Conservation (phyloP, 345 rosid species). For the Salix caprea region DNA sequence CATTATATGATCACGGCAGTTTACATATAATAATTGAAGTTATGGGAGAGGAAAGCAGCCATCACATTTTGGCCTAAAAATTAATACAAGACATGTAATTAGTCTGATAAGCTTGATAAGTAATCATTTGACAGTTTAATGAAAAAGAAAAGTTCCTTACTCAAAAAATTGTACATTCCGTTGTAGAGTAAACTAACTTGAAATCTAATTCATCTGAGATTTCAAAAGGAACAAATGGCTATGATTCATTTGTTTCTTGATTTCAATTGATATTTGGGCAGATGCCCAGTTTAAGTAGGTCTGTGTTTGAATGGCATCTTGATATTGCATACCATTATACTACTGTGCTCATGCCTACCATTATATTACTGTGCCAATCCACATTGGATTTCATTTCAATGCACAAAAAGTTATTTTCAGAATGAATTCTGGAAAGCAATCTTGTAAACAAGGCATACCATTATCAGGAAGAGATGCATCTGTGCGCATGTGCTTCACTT, state of each 20-base stretch:
- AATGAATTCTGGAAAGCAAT: no score
- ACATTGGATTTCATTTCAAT: neutral
- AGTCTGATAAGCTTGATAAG: neutral
- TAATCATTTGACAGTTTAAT: neutral
- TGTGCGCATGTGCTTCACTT: constrained; percentile 39
- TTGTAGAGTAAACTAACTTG: neutral
- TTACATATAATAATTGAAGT: neutral
- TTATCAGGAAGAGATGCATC: constrained; percentile 34
- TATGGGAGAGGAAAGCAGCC: neutral
- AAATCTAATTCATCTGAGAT: no score
- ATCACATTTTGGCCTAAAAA: neutral
- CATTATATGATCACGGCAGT: neutral
- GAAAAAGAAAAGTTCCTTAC: neutral
- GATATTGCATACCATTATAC: no score
- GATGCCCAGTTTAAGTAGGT: no score
- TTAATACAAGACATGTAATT: neutral
- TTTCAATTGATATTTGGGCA: no score
- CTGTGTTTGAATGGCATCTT: no score
- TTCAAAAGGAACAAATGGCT: no score
- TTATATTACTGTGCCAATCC: neutral
- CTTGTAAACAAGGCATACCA: constrained; percentile 23
- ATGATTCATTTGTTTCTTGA: no score
- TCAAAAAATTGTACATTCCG: neutral
- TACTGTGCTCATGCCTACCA: no score
- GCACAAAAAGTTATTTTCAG: no score